Base-by-base conservation (phyloP, 1,284 basidiomycete genomes). In the Sanguinoderma infundibulare region DNA sequence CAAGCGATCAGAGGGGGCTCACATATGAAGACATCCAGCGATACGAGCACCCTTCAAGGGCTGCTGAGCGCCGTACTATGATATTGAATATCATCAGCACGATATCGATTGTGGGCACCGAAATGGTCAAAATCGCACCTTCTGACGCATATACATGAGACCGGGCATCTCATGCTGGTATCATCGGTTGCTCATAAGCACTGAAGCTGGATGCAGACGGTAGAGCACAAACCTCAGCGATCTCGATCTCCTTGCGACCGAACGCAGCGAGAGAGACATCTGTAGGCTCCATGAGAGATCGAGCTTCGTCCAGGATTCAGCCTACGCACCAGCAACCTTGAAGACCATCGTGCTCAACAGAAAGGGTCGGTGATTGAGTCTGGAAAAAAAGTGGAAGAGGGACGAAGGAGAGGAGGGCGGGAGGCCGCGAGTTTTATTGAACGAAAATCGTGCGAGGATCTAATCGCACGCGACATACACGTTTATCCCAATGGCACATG, bases 21-120 rank as follows among this genome's bases (percentile, higher is more conserved):
- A 94, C 96, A 98, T 97, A 85, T 98, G 96, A 67, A 98, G 89
- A 79, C 96, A 98, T 73, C 98, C 98, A 68, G 95, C 97, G 73
- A 99, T 95, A 69, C 98, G 93, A 60, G 97, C 95, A 69, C 96
- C 96, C 79, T 92, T 91, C 78, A 99, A 85, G 67, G 97, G 97
- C 83, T 98, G 85, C 53, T 86, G 76, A 36, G 86, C 79, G 66
- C 84, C 89, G 79, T 98, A 89, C 94, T 97, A 73, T 71, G 50
- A 63, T 60, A 50, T 62, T 57, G 47, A 63, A 56, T 20, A 60
- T 65, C 49, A 60, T 47, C 49, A 24, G 46, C 40, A 32, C 26
- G 26, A 42, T 46, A 36, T 22, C n/a, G 9, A n/a, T n/a, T n/a
- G 32, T 42, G 26, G 4, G 32, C 2, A 4, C n/a, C n/a, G n/a